phyloP scores from a whole-genome alignment of 2,329 filamentous ascomycete genomes.

The Blumeriella jaapii region DNA sequence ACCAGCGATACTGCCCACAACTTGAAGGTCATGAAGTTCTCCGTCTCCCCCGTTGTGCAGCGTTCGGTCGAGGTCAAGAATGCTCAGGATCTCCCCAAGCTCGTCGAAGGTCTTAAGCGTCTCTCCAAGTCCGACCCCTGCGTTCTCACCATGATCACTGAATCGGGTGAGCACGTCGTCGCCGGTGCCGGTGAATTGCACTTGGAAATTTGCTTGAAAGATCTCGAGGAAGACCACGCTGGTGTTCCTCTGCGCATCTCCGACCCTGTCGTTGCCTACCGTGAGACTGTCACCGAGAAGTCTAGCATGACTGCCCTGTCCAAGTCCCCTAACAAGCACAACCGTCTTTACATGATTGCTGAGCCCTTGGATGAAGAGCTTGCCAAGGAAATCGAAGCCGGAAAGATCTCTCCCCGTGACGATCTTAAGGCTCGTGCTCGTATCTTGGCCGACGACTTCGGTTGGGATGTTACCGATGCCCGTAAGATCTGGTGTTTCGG shows the following conservation, averaged over 20 bases:
- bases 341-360: constrained; percentile 96
- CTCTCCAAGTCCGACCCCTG: constrained; percentile 99
- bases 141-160: constrained; percentile 78
- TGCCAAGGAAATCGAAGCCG: constrained; percentile 74
- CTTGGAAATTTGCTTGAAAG: constrained; percentile 99
- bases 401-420: constrained; percentile 90
- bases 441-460: constrained; percentile 89
- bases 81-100: constrained; percentile 97
- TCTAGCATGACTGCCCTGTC: constrained; percentile 95
- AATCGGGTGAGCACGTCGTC: constrained; percentile 97
- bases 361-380: constrained; percentile 89
- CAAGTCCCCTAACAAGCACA: constrained; percentile 99
- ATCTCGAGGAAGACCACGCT: constrained; percentile 98
- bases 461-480: constrained; percentile 99
- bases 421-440: constrained; percentile 98
- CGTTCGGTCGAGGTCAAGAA: constrained; percentile 99
- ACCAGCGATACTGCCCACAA: constrained; percentile 97
- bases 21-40: constrained; percentile 99
- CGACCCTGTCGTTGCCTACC: constrained; percentile 96
- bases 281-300: constrained; percentile 78
- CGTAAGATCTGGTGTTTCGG: constrained; percentile 99
- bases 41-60: constrained; percentile 96
- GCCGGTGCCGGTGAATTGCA: constrained; percentile 99
- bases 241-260: constrained; percentile 96
- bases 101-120: constrained; percentile 99